Percentiles rank a stretch among this genome's conserved stretches.
Conservation (phyloP, 225 moss, liverwort and hornwort species). For the Climacium dendroides region DNA sequence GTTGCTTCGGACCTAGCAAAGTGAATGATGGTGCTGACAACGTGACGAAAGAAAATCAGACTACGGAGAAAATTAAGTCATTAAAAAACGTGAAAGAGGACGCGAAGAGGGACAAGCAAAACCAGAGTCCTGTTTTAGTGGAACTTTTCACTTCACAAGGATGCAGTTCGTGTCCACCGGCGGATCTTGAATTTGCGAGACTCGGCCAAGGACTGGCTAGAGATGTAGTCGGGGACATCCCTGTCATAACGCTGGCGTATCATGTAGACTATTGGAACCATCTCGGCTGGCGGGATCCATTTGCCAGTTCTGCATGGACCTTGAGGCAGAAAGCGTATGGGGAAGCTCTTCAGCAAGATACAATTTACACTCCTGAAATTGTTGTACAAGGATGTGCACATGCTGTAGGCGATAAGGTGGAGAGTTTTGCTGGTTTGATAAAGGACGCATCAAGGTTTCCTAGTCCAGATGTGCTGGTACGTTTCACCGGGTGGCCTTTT, state of each 20-base stretch:
- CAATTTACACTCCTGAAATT: conserved; percentile 84
- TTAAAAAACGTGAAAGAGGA: conserved; percentile 8
- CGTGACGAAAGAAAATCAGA: conserved; percentile 8
- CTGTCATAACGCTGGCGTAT: conserved; percentile 64
- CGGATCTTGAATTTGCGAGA: conserved; percentile 71
- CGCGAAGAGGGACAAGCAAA: conserved; percentile 29
- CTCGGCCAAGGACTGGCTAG: conserved; percentile 70
- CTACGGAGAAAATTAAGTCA: neutral
- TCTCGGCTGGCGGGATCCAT: conserved; percentile 97
- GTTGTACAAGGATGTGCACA: conserved; percentile 80
- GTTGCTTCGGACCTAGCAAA: conserved; percentile 52
- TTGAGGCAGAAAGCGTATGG: conserved; percentile 81
- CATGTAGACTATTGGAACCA: conserved; percentile 99
- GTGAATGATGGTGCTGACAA: conserved; percentile 40
- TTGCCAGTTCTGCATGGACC: conserved; percentile 71
- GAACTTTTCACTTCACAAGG: conserved; percentile 93
- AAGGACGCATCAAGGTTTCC: conserved; percentile 56
- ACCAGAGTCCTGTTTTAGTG: conserved; percentile 59
- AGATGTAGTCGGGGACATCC: conserved; percentile 32
- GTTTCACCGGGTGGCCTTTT: neutral
- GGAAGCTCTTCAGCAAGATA: conserved; percentile 64
- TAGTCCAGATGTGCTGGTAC: conserved; percentile 67
- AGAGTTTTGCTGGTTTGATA: conserved; percentile 27
- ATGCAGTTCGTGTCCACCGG: conserved; percentile 85
- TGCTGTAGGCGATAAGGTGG: conserved; percentile 39